Base-by-base conservation (phyloP, 768 basidiomycete genomes). In the Calocera viscosa region DNA sequence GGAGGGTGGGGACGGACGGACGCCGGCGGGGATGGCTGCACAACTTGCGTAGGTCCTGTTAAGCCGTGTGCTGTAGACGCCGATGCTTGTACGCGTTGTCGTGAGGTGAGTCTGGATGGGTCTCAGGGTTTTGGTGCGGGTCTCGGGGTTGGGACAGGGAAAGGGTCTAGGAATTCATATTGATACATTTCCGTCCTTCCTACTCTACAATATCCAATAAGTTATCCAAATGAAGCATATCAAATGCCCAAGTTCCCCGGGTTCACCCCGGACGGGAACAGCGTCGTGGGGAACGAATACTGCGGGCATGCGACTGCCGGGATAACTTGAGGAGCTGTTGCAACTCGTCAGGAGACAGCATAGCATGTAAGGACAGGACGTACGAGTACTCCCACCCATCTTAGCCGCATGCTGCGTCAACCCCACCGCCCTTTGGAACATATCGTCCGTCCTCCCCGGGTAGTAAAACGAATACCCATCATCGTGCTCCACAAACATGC, bases 401-500 rank as follows among this genome's bases (percentile, higher is more conserved):
- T 47, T 47, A 7, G 16, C 16, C 5, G 8, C 43, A 19, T 47
- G 43, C 43, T 47, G 43, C 8, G 43, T 47, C 43, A 47, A 8
- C 8, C 7, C 24, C 43, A 47, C 43, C 43, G 43, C 43, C 19
- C 43, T 7, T 19, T 47, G 43, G 24, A 19, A 24, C 43, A 47
- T 47, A 19, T 47, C 43, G 19, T 47, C 43, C 43, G 43, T 47
- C 43, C 43, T 7, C 43, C 43, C 43, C 43, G 43, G 41, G 41
- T 68, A 70, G 34, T 68, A 70, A 53, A 70, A 70, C 28, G 69
- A 70, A 43, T 70, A 72, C 0, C 73, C 73, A 47, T 75, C 74
- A 47, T 66, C 17, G 64, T 75, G 74, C 49, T 71, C 33, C 3
- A 75, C 74, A 65, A 68, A 74, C 12, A 60, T 32, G 68, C 72